Base-by-base conservation (phyloP, 2,329 filamentous ascomycete species). In the Pseudopyricularia javanii region DNA sequence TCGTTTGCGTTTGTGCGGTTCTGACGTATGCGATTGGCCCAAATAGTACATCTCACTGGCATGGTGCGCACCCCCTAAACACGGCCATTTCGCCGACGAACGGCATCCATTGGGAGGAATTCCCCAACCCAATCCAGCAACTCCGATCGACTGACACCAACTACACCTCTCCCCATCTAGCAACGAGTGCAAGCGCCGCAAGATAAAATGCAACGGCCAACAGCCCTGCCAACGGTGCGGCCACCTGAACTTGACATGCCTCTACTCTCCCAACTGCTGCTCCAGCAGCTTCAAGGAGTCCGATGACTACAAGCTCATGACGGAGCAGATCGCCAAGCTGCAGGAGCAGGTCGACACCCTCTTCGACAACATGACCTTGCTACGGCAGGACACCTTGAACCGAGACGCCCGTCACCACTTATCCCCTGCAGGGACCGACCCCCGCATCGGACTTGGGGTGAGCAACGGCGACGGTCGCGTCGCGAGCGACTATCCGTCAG, bases 251-350 rank as follows among this genome's bases (percentile, higher is more conserved):
- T 72, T 85, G 17, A 67, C 76, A 56, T 86, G 83, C 61, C 70
- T 83, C 47, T 86, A 86, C 67, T 74, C 82, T 6, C 76, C 80
- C 14, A 83, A 83, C 61, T 83, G 82, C 64, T 83, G 80, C 63
- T 70, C 79, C 56, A 91, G 81, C 71, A 89, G 80, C 66, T 90
- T 95, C 75, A 93, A 91, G 67, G 91, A 96, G 62, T 90, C 89
- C 48, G 88, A 94, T 9, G 91, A 96, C 65, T 96, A 90, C 73
- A 87, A 83, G 62, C 78, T 83, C 35, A 89, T 96, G 82, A 80
- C 82, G 53, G 74, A 77, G 33, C 86, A 93, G 59, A 80, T 96
- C 55, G 71, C 73, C 11, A 76, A 78, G 8, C 76, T 96, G 24
- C 90, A 96, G 66, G 84, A 91, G 53, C 89, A 95, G 68, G 86